Percentiles rank a stretch among this genome's conserved stretches.
phyloP scores from a whole-genome alignment of 1,284 basidiomycete species.

The Cutaneotrichosporon dermatis region DNA sequence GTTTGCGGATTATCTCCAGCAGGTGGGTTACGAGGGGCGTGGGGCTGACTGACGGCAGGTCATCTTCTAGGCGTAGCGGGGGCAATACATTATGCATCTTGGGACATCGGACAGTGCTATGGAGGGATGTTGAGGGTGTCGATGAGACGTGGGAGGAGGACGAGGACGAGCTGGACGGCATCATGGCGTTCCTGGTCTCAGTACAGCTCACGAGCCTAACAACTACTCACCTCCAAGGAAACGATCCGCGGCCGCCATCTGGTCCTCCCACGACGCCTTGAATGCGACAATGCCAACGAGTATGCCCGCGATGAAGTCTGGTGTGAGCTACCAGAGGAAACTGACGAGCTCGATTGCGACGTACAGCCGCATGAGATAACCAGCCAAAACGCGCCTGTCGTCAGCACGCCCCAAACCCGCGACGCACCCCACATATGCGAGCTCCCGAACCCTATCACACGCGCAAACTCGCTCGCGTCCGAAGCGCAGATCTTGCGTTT shows the following conservation, averaged over 20 bases:
- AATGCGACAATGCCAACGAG: slow-evolving; percentile 80
- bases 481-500: slow-evolving; percentile 84
- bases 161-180: too few species aligned
- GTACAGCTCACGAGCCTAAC: background rate
- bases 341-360: too few species aligned
- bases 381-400: slow-evolving; percentile 75
- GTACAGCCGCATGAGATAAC: slow-evolving; percentile 68
- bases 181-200: background rate
- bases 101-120: background rate
- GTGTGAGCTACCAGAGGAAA: too few species aligned
- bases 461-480: slow-evolving; percentile 84
- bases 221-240: slow-evolving; percentile 36
- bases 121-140: too few species aligned
- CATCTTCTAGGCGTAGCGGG: background rate
- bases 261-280: slow-evolving; percentile 56
- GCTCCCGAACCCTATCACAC: slow-evolving; percentile 65
- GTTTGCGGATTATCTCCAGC: slow-evolving; percentile 64
- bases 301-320: slow-evolving; percentile 71
- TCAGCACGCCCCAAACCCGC: slow-evolving; percentile 36
- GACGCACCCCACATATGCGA: slow-evolving; percentile 51
- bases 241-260: slow-evolving; percentile 33
- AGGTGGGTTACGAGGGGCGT: slow-evolving; percentile 3
- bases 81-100: background rate
- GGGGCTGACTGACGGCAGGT: slow-evolving; percentile 1
- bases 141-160: too few species aligned